phyloP scores from a whole-genome alignment of 176 grass and related monocot species.

The barley (Hordeum vulgare) region DNA sequence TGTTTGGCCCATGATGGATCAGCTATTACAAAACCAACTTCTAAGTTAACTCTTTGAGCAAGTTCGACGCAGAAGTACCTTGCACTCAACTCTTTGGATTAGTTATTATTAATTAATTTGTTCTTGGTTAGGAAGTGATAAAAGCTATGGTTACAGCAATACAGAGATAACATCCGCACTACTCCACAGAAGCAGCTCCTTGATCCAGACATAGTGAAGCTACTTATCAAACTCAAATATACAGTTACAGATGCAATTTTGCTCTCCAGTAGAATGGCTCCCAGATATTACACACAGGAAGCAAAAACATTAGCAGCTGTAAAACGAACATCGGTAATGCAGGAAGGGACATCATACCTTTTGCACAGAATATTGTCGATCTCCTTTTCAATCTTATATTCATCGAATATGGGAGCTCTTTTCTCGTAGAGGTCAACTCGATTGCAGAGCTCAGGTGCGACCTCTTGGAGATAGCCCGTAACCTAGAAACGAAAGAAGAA shows the following conservation, averaged over 20 bases:
- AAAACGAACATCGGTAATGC: not conserved
- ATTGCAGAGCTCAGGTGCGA: conserved; percentile 82
- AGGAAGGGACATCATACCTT: conserved; percentile 43
- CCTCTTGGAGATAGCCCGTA: conserved; percentile 80
- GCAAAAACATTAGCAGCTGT: not conserved
- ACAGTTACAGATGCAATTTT: not conserved
- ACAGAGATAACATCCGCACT: not conserved
- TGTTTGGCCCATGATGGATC: not conserved
- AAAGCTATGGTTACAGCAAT: not conserved
- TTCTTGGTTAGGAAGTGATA: not conserved
- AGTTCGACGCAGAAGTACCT: not conserved
- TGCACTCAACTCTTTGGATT: not conserved
- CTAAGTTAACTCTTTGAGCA: conserved; percentile 8
- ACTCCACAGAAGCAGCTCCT: not conserved
- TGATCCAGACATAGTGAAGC: not conserved
- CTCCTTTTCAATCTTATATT: conserved; percentile 90
- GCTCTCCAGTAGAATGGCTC: not conserved
- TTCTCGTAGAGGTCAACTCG: conserved; percentile 81
- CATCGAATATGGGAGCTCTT: conserved; percentile 87
- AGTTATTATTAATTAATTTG: not conserved
- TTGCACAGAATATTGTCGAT: conserved; percentile 90
- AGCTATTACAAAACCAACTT: not conserved
- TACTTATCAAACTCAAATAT: not conserved
- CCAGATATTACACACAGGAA: conserved; percentile 5
- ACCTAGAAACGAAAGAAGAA: conserved; percentile 43